Conservation (phyloP, 148 eudicot genomes). For the Dianthus caryophyllus region DNA sequence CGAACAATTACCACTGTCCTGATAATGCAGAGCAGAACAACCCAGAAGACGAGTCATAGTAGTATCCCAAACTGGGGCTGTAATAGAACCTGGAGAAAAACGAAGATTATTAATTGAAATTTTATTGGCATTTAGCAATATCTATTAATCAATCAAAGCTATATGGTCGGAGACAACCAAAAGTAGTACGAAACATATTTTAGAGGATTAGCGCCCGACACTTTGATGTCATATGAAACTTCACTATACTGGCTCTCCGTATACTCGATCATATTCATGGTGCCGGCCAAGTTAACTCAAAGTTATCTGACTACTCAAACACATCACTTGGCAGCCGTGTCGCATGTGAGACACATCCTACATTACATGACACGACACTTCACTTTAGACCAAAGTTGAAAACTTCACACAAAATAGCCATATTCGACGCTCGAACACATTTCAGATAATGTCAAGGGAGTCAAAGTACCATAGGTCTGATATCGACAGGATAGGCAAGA, state of each 20-base stretch:
- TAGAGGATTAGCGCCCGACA: neutral
- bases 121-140: neutral
- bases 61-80: constrained; percentile 84
- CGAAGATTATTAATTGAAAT: neutral
- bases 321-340: too few relatives aligned
- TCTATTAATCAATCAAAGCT: too few relatives aligned
- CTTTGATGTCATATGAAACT: neutral
- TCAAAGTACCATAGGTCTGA: too few relatives aligned
- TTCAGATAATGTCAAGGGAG: too few relatives aligned
- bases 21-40: constrained; percentile 68
- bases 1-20: constrained; percentile 62
- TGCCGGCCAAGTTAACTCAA: neutral
- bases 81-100: constrained; percentile 70
- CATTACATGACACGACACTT: too few relatives aligned
- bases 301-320: too few relatives aligned
- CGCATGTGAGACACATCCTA: too few relatives aligned
- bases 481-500: constrained; percentile 5
- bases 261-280: neutral
- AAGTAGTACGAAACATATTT: neutral
- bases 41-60: constrained; percentile 77
- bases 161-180: neutral
- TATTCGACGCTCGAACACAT: too few relatives aligned
- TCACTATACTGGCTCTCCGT: too few relatives aligned
- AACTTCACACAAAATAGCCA: too few relatives aligned
- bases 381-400: too few relatives aligned